Percentiles rank a stretch among this genome's conserved stretches.
Evolutionary conservation across 2,329 filamentous ascomycete genomes (phyloP).

Genomic region (Teratosphaeria gauchensis): DNA sequence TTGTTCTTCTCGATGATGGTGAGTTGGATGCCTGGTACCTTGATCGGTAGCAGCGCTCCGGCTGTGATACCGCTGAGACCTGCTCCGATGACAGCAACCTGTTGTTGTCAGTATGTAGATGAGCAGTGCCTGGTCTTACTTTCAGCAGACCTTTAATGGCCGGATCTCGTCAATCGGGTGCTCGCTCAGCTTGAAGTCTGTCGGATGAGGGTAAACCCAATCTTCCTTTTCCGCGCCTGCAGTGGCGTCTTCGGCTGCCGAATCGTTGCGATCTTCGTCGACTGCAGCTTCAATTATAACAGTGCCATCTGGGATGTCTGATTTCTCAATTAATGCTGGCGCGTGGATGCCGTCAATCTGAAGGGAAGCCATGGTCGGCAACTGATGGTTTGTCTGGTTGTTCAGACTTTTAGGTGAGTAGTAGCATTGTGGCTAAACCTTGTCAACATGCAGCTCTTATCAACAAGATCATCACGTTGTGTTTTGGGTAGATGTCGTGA

Average conservation of each 20-base stretch:
- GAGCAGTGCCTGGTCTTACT: slow-evolving; percentile 14
- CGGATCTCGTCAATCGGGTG: slow-evolving; percentile 20
- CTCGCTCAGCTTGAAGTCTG: slow-evolving; percentile 20
- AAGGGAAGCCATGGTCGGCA: background rate
- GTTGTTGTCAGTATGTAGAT: slow-evolving; percentile 17
- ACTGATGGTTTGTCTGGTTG: background rate
- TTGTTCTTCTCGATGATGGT: background rate
- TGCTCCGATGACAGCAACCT: slow-evolving; percentile 34
- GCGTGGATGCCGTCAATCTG: background rate
- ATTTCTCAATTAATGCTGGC: background rate
- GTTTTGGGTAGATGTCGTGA: background rate
- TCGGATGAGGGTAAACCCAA: slow-evolving; percentile 20
- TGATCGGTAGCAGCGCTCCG: background rate
- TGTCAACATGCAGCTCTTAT: slow-evolving; percentile 2
- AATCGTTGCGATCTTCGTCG: slow-evolving; percentile 2
- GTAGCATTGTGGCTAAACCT: slow-evolving; percentile 9
- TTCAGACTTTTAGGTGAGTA: background rate
- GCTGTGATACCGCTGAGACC: slow-evolving; percentile 41
- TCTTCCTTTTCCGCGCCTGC: slow-evolving; percentile 1
- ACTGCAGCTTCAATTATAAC: slow-evolving; percentile 2
- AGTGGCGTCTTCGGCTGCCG: background rate
- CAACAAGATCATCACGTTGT: background rate
- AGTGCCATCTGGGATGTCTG: background rate
- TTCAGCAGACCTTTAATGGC: slow-evolving; percentile 9
- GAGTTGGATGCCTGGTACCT: background rate